Evolutionary conservation across 495 filamentous ascomycete species (phyloP), one percentile per base, ranked within the genome.

Genomic region (Aspergillus biplanus): DNA sequence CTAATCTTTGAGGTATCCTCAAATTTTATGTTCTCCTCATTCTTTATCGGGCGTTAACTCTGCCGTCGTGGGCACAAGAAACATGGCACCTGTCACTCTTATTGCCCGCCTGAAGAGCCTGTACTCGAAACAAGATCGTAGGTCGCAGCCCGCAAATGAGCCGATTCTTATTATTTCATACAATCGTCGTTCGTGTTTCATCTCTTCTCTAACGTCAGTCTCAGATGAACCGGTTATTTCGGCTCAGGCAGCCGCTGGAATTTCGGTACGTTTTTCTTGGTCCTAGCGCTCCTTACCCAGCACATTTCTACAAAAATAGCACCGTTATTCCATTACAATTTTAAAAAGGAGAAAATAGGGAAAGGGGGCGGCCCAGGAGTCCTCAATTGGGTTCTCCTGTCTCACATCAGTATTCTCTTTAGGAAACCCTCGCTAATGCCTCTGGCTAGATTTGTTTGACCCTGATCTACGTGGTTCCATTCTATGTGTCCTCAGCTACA

Each of bases 391-490:
- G 21, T 16, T 4, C 55, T 4, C 18, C 2, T 39, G 7, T 39
- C 13, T 39, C 13, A 8, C 13, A 39, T 39, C 13, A n/a, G n/a
- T 39, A 46, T 59, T 47, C 37, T 57, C 16, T 59, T 37, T 16
- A 33, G 35, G 16, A 35, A 21, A 50, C 5, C 4, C 7, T 27
- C 49, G 52, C 66, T 65, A 56, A 62, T 58, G 31, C 34, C 67
- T 27, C 13, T 58, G 44, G 49, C 27, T 52, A 93, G 86, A 73
- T 93, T 58, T 72, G 88, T 59, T 92, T 94, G 73, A 96, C 93
- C 5, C 70, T 92, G 61, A 73, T 90, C 79, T 99, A 97, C 80
- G 92, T 98, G 75, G 76, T 91, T 35, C 93, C 95, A 35, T 92
- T 99, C 82, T 98, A 98, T 77, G 77, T 94, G 64, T 95, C 88